Percentiles rank a stretch among this genome's conserved stretches.
phyloP scores from a whole-genome alignment of 2,329 filamentous ascomycete genomes.

The Cordyceps pruinosa region DNA sequence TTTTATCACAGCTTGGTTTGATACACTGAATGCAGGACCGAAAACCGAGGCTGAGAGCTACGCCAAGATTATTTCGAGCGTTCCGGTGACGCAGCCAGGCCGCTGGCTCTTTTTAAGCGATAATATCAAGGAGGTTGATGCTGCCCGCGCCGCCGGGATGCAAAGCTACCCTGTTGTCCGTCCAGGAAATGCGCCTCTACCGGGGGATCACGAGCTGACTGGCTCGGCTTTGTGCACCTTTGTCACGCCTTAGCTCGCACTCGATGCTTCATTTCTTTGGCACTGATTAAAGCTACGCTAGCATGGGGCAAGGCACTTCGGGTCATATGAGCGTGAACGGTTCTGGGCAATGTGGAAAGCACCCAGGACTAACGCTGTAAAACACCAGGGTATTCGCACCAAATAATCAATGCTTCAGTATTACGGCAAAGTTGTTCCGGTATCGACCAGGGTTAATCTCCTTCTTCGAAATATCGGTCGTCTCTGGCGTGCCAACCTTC shows the following conservation, averaged over 20 bases:
- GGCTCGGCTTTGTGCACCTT: conserved; percentile 23
- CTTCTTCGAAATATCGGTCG: conserved; percentile 46
- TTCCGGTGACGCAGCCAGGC: conserved; percentile 36
- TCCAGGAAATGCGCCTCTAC: conserved; percentile 62
- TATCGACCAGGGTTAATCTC: conserved; percentile 67
- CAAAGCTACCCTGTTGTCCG: conserved; percentile 54
- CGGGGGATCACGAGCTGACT: conserved; percentile 37
- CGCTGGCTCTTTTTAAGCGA: conserved; percentile 76
- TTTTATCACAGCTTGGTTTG: conserved; percentile 62
- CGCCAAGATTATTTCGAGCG: conserved; percentile 47
- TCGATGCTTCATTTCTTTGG: neutral
- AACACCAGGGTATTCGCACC: neutral
- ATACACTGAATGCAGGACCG: conserved; percentile 71
- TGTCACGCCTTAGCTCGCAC: neutral
- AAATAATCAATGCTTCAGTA: conserved; percentile 41
- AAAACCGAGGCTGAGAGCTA: conserved; percentile 66
- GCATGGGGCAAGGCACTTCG: neutral
- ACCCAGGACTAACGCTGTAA: neutral
- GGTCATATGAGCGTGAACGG: neutral
- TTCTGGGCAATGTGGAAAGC: neutral
- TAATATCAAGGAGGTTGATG: conserved; percentile 63
- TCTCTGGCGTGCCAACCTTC: conserved; percentile 25
- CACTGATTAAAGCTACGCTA: neutral
- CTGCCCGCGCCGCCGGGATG: conserved; percentile 57
- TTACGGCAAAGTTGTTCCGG: conserved; percentile 88